Conservation (phyloP, 1,284 basidiomycete species). For the Microbotryum saponariae region DNA sequence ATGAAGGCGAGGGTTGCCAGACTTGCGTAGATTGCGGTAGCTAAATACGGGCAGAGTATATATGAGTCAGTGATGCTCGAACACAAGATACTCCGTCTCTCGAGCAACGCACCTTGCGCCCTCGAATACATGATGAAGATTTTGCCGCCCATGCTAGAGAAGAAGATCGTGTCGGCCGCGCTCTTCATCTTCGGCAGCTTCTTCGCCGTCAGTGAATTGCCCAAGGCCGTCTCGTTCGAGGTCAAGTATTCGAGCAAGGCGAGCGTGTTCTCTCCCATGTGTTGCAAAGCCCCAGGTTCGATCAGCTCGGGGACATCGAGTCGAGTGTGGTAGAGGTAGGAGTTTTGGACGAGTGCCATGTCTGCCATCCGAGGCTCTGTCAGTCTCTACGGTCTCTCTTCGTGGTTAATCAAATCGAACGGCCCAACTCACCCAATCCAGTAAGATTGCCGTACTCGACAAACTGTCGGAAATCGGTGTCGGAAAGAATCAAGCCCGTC, state of each 20-base stretch:
- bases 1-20: constrained; percentile 44
- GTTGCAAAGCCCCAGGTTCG: constrained; percentile 64
- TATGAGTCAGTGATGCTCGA: too few relatives aligned
- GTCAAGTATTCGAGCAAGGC: constrained; percentile 70
- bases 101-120: constrained; percentile 52
- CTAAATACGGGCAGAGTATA: too few relatives aligned
- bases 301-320: constrained; percentile 70
- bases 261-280: constrained; percentile 87
- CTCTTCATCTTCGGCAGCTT: constrained; percentile 45
- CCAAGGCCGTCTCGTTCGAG: constrained; percentile 56
- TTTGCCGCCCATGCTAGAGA: constrained; percentile 55
- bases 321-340: constrained; percentile 54
- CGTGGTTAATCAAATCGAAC: constrained; percentile 44
- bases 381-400: neutral
- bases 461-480: constrained; percentile 92
- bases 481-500: constrained; percentile 82
- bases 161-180: constrained; percentile 60
- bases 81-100: too few relatives aligned
- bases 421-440: constrained; percentile 53
- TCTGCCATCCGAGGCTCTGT: constrained; percentile 39
- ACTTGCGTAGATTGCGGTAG: constrained; percentile 50
- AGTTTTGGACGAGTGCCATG: constrained; percentile 90
- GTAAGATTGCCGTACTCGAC: constrained; percentile 66
- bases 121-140: constrained; percentile 65
- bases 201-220: constrained; percentile 38